Evolutionary conservation across 2,329 filamentous ascomycete genomes (phyloP), one percentile per base, ranked within the genome.

Genomic region (Phoma herbarum): DNA sequence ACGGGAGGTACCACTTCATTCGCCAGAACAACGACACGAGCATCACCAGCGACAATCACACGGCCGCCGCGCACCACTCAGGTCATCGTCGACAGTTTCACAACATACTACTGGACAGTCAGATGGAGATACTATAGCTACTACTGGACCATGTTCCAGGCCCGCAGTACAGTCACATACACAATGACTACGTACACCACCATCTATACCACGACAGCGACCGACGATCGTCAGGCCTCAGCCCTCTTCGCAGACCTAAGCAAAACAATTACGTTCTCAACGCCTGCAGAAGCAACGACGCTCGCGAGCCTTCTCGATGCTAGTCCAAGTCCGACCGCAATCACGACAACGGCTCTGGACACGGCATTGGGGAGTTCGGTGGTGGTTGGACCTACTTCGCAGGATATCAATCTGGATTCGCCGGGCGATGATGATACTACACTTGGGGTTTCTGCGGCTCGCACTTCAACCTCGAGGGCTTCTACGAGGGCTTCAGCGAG

Each of bases 121-220:
- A 62, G 58, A 23, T 64, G 63, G 63, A 62, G 64, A 55, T 66
- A 66, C 31, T 49, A 51, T 23, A 59, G 52, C 20, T 65, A 60
- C 52, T 66, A 59, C 46, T 66, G 59, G 59, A 59, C 37, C 12
- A 59, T 59, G 11, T 57, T 57, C 28, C 42, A 47, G 9, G 47
- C 60, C 7, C 55, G 46, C 41, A 60, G 53, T 16, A 60, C 59
- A 14, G 62, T 65, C 6, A 65, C 62, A 1, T 67, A 61, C 25
- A 63, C 62, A 7, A 59, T 29, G 4, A 59, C 61, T 11, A 63
- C 59, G 33, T 43, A 41, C 12, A 66, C 64, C 0, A 66, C 64
- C 1, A 66, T 61, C 2, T 66, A 57, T 29, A 66, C 59, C 3
- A 66, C 64, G 9, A 62, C 58, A 5, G 64, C 64, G 18, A 66